phyloP scores from a whole-genome alignment of 805 yeast genomes.

The Wickerhamomyces queroliae region DNA sequence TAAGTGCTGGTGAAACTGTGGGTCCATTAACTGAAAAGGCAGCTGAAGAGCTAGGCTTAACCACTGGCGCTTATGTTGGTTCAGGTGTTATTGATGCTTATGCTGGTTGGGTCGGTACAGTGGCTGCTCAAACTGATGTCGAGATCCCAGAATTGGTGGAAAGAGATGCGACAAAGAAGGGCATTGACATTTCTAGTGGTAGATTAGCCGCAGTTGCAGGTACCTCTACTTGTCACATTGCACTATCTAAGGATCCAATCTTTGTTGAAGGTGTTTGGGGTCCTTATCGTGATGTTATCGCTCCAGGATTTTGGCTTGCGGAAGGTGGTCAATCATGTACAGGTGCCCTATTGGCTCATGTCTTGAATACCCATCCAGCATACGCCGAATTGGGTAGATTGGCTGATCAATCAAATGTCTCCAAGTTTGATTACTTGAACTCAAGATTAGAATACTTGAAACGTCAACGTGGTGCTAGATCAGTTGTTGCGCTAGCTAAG shows the following conservation, averaged over 20 bases:
- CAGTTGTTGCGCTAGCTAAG: slow-evolving; percentile 76
- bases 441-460: slow-evolving; percentile 63
- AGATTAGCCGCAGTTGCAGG: slow-evolving; percentile 98
- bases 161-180: slow-evolving; percentile 37
- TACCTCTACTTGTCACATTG: slow-evolving; percentile 95
- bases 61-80: slow-evolving; percentile 78
- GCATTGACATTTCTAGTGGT: slow-evolving; percentile 63
- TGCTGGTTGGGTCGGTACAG: slow-evolving; percentile 99
- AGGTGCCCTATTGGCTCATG: slow-evolving; percentile 89
- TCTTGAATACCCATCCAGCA: slow-evolving; percentile 85
- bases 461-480: slow-evolving; percentile 48
- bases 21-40: slow-evolving; percentile 63
- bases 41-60: slow-evolving; percentile 80
- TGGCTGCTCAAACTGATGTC: slow-evolving; percentile 77
- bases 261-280: slow-evolving; percentile 99
- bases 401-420: slow-evolving; percentile 63
- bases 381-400: slow-evolving; percentile 60
- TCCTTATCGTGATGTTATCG: slow-evolving; percentile 89
- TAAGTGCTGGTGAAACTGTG: slow-evolving; percentile 86
- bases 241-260: slow-evolving; percentile 74
- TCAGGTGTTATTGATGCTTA: slow-evolving; percentile 97
- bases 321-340: slow-evolving; percentile 99
- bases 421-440: slow-evolving; percentile 82
- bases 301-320: slow-evolving; percentile 90
- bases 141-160: slow-evolving; percentile 43